Percentiles rank a stretch among this genome's conserved stretches.
Conservation (phyloP, 305 asterid genomes). For the Nicotiana rustica region DNA sequence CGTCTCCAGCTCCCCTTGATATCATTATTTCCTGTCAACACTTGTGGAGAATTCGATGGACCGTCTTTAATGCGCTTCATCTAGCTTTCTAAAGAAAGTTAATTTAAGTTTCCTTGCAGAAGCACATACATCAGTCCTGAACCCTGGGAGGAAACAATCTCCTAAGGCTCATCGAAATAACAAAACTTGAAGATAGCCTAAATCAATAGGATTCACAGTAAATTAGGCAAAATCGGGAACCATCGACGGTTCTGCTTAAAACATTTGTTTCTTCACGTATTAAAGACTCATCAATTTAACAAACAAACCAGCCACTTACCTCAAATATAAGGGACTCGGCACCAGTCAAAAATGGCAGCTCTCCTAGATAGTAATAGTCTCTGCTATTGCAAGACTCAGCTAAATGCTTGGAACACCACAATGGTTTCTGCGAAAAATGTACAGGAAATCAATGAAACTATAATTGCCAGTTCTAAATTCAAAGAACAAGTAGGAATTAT, state of each 20-base stretch:
- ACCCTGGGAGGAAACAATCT: not conserved
- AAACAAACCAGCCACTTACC: constrained; percentile 54
- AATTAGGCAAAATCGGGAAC: not conserved
- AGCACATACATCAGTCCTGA: not conserved
- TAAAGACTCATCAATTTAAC: constrained; percentile 15
- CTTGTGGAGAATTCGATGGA: not conserved
- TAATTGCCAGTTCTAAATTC: not conserved
- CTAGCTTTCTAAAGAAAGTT: not conserved
- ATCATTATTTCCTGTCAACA: constrained; percentile 15
- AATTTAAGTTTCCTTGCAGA: not conserved
- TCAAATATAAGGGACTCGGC: constrained; percentile 80
- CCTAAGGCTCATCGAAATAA: not conserved
- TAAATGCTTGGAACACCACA: constrained; percentile 80
- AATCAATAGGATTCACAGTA: not conserved
- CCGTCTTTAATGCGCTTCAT: not conserved
- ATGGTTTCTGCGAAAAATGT: constrained; percentile 75
- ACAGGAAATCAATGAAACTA: constrained; percentile 3
- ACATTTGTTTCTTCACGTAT: not conserved
- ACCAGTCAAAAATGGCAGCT: constrained; percentile 84
- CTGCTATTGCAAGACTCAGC: constrained; percentile 65
- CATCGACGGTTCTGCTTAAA: not conserved
- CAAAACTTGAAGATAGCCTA: not conserved
- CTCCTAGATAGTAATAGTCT: constrained; percentile 86
- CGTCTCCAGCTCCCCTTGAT: not conserved
- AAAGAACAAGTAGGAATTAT: not conserved